Evolutionary conservation across 345 rosid species (phyloP), one percentile per base, ranked within the genome.

Genomic region (Turritis glabra): DNA sequence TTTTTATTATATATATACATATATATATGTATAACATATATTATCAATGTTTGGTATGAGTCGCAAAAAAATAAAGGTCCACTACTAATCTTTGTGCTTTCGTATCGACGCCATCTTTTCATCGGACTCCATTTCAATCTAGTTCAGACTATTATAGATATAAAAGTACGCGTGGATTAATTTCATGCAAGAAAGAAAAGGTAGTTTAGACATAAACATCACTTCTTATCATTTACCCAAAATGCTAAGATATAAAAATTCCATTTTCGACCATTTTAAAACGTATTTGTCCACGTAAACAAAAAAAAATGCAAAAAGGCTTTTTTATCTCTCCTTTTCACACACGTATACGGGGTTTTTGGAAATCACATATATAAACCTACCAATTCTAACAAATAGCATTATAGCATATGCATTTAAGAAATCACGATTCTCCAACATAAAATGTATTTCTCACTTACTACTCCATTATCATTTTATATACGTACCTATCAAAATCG

Each of bases 141-240:
- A 29, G 11, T n/a, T 9, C 43, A 65, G 46, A 15, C 48, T 43
- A 48, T n/a, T 5, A 62, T 26, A 25, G 22, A 64, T 27, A 26
- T 14, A 30, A 10, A 15, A 15, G n/a, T 0, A 52, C 61, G 68
- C 80, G 79, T 76, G 75, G 79, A 50, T 13, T 19, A 2, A 14
- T 53, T 14, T 30, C 43, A 69, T 53, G 75, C 64, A 41, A 17
- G 8, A 14, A 52, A 53, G 38, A 43, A 51, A 37, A 38, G 17
- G 11, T 67, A 5, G 38, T 40, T 53, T 48, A 52, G 15, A 54
- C 70, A 76, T 41, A 2, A 22, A 61, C 70, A 69, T 76, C 75
- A 75, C 29, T 29, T 75, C 46, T 19, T 67, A 59, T 75, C 73
- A 67, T 50, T 52, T 62, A 53, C 79, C 79, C 25, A 43, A 61